phyloP scores from a whole-genome alignment of 495 filamentous ascomycete species.

The Cenococcum geophilum region DNA sequence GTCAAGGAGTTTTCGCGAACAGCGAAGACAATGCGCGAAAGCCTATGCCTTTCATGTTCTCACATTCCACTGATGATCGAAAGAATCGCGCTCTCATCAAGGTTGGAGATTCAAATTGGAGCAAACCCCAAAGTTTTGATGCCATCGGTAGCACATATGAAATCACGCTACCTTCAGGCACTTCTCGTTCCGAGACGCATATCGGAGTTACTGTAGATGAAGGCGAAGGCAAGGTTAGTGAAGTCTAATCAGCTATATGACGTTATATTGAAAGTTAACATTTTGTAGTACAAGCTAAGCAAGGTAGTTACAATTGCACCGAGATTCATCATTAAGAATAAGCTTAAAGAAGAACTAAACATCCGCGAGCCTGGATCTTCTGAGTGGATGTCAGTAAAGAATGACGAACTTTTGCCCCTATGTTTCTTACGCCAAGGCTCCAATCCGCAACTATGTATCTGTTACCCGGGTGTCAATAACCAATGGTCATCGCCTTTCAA shows the following conservation, averaged over 20 bases:
- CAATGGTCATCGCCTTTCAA: slow-evolving; percentile 98
- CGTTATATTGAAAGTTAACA: slow-evolving; percentile 6
- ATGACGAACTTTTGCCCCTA: slow-evolving; percentile 70
- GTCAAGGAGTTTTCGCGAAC: slow-evolving; percentile 58
- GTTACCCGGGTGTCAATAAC: slow-evolving; percentile 92
- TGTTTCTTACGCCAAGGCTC: slow-evolving; percentile 74
- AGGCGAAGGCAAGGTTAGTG: slow-evolving; percentile 71
- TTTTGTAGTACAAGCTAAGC: slow-evolving; percentile 69
- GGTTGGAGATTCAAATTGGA: slow-evolving; percentile 86
- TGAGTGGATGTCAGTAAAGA: slow-evolving; percentile 66
- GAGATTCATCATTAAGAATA: slow-evolving; percentile 91
- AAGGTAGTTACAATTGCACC: slow-evolving; percentile 93
- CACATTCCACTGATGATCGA: slow-evolving; percentile 76
- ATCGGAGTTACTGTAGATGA: slow-evolving; percentile 80
- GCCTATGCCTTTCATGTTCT: slow-evolving; percentile 90
- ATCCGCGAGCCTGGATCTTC: slow-evolving; percentile 87
- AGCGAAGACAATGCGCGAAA: slow-evolving; percentile 51
- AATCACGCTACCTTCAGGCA: slow-evolving; percentile 67
- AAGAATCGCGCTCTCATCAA: slow-evolving; percentile 83
- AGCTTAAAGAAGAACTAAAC: slow-evolving; percentile 76
- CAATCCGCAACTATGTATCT: slow-evolving; percentile 83
- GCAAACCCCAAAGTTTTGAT: slow-evolving; percentile 94
- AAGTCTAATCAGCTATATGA: neutral
- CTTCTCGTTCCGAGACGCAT: slow-evolving; percentile 74
- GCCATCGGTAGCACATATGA: slow-evolving; percentile 92